These are phyloP conservation scores for Spirogloea muscicola DNA, from an alignment of 139 green algal genomes.

Conservation along the genomic window DNA sequence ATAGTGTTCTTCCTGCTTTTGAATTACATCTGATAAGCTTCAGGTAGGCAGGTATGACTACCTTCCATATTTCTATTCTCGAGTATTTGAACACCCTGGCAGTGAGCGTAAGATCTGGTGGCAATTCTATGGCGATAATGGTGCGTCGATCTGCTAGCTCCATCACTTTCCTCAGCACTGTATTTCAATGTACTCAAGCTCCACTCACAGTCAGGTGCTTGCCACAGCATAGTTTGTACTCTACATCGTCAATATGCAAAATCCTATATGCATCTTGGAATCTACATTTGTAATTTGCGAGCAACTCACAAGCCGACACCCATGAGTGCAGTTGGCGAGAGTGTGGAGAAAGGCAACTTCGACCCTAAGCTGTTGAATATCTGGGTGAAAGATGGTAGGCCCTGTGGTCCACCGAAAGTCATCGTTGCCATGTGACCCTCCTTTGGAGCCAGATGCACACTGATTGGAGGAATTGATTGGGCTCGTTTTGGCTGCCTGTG, in stretches of 20 bases:
- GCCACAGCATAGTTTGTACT: neutral
- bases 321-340: neutral
- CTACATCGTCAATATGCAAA: neutral
- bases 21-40: too few relatives aligned
- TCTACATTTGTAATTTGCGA: neutral
- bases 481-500: too few relatives aligned
- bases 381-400: constrained; percentile 60
- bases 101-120: constrained; percentile 34
- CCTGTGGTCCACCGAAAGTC: neutral
- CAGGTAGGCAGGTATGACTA: constrained; percentile 68
- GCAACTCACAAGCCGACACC: neutral
- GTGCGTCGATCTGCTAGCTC: constrained; percentile 32
- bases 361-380: constrained; percentile 50
- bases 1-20: too few relatives aligned
- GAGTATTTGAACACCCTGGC: constrained; percentile 63
- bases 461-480: too few relatives aligned
- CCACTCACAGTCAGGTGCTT: neutral
- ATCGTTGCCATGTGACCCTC: neutral
- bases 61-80: constrained; percentile 86
- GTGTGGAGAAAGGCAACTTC: constrained; percentile 66
- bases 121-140: constrained; percentile 45
- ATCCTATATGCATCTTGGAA: neutral
- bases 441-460: too few relatives aligned
- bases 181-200: neutral
- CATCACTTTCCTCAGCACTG: constrained; percentile 53